These are phyloP conservation scores for Catharanthus roseus DNA, from an alignment of 257 asterid genomes.

Conservation along the genomic window DNA sequence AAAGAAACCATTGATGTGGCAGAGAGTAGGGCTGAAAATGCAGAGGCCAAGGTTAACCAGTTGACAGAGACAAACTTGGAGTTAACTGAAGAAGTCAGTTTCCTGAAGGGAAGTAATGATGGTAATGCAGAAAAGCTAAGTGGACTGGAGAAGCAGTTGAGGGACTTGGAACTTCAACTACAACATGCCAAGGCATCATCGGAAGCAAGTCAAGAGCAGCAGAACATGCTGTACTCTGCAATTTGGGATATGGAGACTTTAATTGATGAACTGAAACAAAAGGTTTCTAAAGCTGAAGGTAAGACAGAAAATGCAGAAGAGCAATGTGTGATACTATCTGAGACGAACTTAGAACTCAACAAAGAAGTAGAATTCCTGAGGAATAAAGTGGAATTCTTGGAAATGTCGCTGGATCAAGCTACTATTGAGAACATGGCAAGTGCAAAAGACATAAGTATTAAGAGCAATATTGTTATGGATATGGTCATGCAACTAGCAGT, in stretches of 20 bases:
- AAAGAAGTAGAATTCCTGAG: constrained; percentile 49
- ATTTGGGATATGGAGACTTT: constrained; percentile 98
- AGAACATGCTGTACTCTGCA: constrained; percentile 73
- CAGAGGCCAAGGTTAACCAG: constrained; percentile 41
- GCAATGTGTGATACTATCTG: constrained; percentile 47
- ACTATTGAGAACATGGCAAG: constrained; percentile 45
- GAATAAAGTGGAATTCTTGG: constrained; percentile 41
- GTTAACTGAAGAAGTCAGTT: constrained; percentile 63
- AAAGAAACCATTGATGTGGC: constrained; percentile 29
- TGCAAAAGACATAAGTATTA: constrained; percentile 56
- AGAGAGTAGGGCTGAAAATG: constrained; percentile 31
- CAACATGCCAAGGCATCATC: constrained; percentile 70
- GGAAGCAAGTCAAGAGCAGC: constrained; percentile 87
- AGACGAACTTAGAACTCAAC: constrained; percentile 50
- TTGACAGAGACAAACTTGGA: constrained; percentile 69
- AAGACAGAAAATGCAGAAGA: constrained; percentile 63
- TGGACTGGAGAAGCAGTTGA: constrained; percentile 56
- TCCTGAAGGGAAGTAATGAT: constrained; percentile 61
- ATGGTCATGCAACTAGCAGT: constrained; percentile 59
- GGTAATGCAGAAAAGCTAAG: constrained; percentile 50
- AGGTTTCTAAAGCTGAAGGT: constrained; percentile 55
- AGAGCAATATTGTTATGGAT: constrained; percentile 54
- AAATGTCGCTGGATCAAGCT: constrained; percentile 46
- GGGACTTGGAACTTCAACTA: constrained; percentile 59
- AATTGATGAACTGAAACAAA: constrained; percentile 84